Base-by-base conservation (phyloP, 257 asterid species). In the Striga asiatica region DNA sequence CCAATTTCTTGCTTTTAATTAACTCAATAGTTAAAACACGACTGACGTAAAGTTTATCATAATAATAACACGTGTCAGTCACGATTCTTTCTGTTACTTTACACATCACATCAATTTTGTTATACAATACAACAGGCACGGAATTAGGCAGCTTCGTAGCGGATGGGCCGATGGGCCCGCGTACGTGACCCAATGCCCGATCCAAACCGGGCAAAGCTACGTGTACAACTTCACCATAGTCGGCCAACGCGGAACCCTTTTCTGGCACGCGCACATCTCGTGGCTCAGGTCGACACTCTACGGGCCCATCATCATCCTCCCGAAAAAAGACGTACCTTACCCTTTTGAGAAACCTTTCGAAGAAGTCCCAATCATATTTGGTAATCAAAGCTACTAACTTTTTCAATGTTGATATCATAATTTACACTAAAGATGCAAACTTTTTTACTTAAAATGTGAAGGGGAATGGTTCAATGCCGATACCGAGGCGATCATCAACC, bases 111-210 rank as follows among this genome's bases (percentile, higher is more conserved):
- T n/a, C n/a, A n/a, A n/a, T n/a, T n/a, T n/a, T n/a, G n/a, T n/a
- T n/a, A n/a, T n/a, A n/a, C n/a, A n/a, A n/a, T 25, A 24, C 5
- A 13, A 28, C 22, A 81, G 77, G 89, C 89, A 81, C 31, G 85
- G 89, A 4, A 65, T 81, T 12, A 60, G 73, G 23, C 84, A 77
- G 9, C 70, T 72, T 0, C 64, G 71, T 2, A 81, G 78, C 48
- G 80, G 81, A 21, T 81, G 82, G 89, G 79, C 82, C 8, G 85
- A 81, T 42, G 84, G 84, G 13, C 82, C 89, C 0, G 81, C 67
- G 1, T 75, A 77, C 13, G 23, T 73, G 5, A 77, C 80, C 0
- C 88, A 81, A 28, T 81, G 88, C 41, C 84, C 82, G 0, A 80
- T 80, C 7, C 84, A 64, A 29, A 73, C 77, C 0, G 82, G 80